phyloP scores from a whole-genome alignment of 1,284 basidiomycete species.

The Boletus semigastroideus region DNA sequence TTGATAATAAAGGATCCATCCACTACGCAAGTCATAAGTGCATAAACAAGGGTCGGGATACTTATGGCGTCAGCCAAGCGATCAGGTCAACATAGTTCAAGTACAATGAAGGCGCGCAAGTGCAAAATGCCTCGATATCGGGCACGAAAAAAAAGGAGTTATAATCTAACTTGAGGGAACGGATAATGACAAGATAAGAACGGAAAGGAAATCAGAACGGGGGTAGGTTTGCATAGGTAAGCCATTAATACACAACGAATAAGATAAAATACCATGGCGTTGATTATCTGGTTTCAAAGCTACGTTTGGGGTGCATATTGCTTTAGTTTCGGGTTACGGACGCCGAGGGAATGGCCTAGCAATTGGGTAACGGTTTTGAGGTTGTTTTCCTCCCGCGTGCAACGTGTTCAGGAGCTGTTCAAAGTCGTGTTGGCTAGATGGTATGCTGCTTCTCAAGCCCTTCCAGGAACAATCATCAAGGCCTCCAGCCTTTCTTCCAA shows the following conservation, averaged over 20 bases:
- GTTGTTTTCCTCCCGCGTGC: constrained; percentile 1
- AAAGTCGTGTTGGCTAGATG: neutral
- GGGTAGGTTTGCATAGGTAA: constrained; percentile 20
- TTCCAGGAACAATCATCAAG: constrained; percentile 37
- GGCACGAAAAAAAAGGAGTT: constrained; percentile 7
- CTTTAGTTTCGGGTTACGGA: neutral
- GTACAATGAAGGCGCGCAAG: neutral
- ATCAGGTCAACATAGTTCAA: neutral
- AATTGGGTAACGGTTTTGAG: neutral
- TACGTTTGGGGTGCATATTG: constrained; percentile 10
- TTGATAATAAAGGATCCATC: neutral
- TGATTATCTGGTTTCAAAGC: constrained; percentile 19
- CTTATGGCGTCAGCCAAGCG: constrained; percentile 4
- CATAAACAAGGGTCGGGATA: constrained; percentile 5
- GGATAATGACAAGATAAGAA: constrained; percentile 4
- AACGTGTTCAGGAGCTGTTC: neutral
- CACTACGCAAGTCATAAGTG: neutral
- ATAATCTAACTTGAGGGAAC: constrained; percentile 2
- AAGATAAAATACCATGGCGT: constrained; percentile 24
- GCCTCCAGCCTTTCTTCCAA: constrained; percentile 77
- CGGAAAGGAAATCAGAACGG: neutral
- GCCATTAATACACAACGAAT: constrained; percentile 26
- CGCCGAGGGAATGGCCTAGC: neutral
- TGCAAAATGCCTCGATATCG: constrained; percentile 9
- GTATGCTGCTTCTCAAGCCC: constrained; percentile 16